Base-by-base conservation (phyloP, 768 basidiomycete species). In the Termitomyces sp. region DNA sequence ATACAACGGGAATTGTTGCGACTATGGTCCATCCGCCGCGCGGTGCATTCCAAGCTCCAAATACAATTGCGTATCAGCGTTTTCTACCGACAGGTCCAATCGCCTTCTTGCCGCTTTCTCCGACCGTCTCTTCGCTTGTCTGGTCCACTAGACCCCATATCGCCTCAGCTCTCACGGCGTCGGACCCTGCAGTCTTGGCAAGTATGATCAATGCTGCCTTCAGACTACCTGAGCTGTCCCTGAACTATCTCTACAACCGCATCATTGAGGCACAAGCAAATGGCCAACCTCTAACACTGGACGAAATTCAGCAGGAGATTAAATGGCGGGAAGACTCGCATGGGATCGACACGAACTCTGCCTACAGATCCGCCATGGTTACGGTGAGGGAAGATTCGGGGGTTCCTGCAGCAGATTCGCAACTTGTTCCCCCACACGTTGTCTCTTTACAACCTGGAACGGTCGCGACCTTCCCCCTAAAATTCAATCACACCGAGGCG, bases 11-110 rank as follows among this genome's bases (percentile, higher is more conserved):
- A 7, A 80, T 98, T 43, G 97, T 99, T 38, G 92, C 92, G 4
- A 97, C 93, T 0, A 79, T 99, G 63, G 69, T 77, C 45, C 92
- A 98, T 68, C 72, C 79, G 18, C 83, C 90, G 2, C 81, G 86
- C 24, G 76, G 79, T 13, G 72, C 80, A 32, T 84, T 84, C 63
- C 79, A 86, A 67, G 73, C 73, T 10, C 82, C 81, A 10, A 92
- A 92, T 65, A 85, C 82, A 6, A 91, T 87, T 0, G 95, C 93
- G 0, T 98, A 90, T 72, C 97, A 98, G 70, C 80, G 95, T 20
- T 98, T 98, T 76, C 81, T 98, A 20, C 90, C 94, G 2, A 94
- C 94, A 5, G 95, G 97, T 0, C 96, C 96, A 2, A 88, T 98
- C 44, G 95, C 95, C 0, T 98, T 97, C 76, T 80, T 98, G 22